Evolutionary conservation across 495 filamentous ascomycete genomes (phyloP).

Genomic region (Tuber brumale): DNA sequence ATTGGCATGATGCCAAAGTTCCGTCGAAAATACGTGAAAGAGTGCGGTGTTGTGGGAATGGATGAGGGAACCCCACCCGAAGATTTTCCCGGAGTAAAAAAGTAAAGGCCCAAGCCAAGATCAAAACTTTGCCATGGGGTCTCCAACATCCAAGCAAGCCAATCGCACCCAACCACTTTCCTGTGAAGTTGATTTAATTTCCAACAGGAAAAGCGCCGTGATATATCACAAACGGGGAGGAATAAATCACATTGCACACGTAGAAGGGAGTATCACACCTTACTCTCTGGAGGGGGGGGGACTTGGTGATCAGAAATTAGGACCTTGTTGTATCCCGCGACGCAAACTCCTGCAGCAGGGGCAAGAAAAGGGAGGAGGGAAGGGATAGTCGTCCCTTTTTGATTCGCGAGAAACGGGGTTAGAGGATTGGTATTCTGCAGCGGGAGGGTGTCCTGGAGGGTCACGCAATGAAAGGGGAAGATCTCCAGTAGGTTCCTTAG

Average conservation of each 20-base stretch:
- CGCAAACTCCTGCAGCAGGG: background rate
- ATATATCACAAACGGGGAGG: background rate
- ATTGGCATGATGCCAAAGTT: background rate
- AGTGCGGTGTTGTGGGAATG: background rate
- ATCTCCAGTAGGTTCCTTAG: background rate
- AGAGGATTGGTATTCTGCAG: background rate
- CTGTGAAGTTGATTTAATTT: background rate
- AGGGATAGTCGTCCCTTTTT: background rate
- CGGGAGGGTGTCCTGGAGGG: background rate
- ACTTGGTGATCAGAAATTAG: background rate
- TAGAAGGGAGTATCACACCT: background rate
- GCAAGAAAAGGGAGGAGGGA: background rate
- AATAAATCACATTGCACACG: background rate
- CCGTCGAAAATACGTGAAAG: background rate
- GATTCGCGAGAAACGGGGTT: background rate
- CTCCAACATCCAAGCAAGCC: background rate
- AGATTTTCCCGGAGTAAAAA: background rate
- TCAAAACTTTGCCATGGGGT: background rate
- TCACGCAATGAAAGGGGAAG: background rate
- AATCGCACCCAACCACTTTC: background rate
- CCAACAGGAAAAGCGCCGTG: background rate
- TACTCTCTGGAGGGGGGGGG: background rate
- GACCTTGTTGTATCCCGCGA: background rate
- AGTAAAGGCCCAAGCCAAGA: background rate
- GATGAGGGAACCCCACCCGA: background rate